phyloP scores from a whole-genome alignment of 169 alveolate species.

The Plasmodium ovale region DNA sequence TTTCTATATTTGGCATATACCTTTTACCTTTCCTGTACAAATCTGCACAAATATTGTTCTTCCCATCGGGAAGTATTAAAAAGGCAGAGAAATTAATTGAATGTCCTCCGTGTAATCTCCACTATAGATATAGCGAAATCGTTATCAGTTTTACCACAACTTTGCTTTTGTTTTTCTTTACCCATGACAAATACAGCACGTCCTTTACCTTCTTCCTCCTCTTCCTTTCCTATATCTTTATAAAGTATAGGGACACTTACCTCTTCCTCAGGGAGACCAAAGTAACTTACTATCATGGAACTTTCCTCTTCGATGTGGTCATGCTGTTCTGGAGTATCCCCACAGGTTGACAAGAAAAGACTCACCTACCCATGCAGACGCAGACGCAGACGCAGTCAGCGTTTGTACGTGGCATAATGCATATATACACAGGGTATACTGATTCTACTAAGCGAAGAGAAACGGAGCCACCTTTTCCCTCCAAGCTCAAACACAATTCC shows the following conservation, averaged over 20 bases:
- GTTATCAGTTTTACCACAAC: slow-evolving; percentile 24
- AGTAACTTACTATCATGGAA: slow-evolving; percentile 23
- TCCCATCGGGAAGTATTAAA: background rate
- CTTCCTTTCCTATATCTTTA: slow-evolving; percentile 24
- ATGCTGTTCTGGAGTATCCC: slow-evolving; percentile 32
- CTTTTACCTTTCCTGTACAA: slow-evolving; percentile 25
- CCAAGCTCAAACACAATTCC: too few relatives aligned
- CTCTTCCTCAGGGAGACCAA: slow-evolving; percentile 31
- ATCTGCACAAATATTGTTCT: slow-evolving; percentile 10
- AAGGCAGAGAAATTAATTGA: slow-evolving; percentile 21
- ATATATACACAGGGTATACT: too few relatives aligned
- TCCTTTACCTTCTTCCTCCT: slow-evolving; percentile 21
- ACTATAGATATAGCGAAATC: slow-evolving; percentile 48
- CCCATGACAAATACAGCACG: slow-evolving; percentile 17
- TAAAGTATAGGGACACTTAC: slow-evolving; percentile 40
- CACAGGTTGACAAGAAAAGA: slow-evolving; percentile 10
- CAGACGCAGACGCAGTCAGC: too few relatives aligned
- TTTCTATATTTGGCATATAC: slow-evolving; percentile 33
- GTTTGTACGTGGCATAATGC: too few relatives aligned
- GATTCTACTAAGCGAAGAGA: too few relatives aligned
- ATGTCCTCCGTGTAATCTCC: slow-evolving; percentile 41
- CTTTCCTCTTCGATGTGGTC: slow-evolving; percentile 37
- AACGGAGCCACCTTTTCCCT: too few relatives aligned
- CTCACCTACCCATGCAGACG: too few relatives aligned
- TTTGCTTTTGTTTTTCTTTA: slow-evolving; percentile 20